Evolutionary conservation across 2,329 filamentous ascomycete genomes (phyloP), one percentile per base, ranked within the genome.

Genomic region (Pseudocercospora vitis): DNA sequence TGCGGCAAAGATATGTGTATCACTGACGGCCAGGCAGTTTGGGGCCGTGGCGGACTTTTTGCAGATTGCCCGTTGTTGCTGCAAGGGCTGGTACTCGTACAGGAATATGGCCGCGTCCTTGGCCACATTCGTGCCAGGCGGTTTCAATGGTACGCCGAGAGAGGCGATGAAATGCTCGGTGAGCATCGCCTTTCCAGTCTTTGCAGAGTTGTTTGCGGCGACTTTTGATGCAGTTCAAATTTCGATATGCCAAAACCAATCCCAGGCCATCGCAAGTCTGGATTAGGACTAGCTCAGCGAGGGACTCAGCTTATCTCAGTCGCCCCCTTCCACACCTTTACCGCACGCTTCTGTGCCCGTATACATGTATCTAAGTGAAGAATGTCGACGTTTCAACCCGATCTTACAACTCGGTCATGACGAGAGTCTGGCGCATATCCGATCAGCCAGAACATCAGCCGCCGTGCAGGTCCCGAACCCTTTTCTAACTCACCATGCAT

Each of bases 31-130:
- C 51, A 99, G 76, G 63, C 89, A 87, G 71, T 92, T 89, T 53
- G 81, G 77, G 21, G 86, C 80, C n/a, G 86, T 84, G 12, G 89
- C 88, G 76, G 89, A 95, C 76, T 96, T 97, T 79, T 96, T 97
- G 80, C 94, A 91, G 44, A 86, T 81, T 58, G 84, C 78, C 66
- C 87, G 86, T 68, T 91, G 82, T n/a, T 83, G 80, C 59, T 86
- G 82, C 50, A 86, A 81, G 33, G 91, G 91, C 65, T 90, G 87
- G 64, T 91, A 81, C 59, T 90, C 85, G 72, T 96, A 88, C 52
- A 88, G 73, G 74, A 95, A 94, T 68, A 97, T 90, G 64, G 89
- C 90, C 46, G 90, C 86, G 74, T 96, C 91, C 73, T 92, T 83
- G 49, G 81, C 73, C 23, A 78, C 73, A 48, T 78, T 73, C 28